Evolutionary conservation across 2,329 filamentous ascomycete genomes (phyloP), one percentile per base, ranked within the genome.

Genomic region (Aspergillus aculeatinus): DNA sequence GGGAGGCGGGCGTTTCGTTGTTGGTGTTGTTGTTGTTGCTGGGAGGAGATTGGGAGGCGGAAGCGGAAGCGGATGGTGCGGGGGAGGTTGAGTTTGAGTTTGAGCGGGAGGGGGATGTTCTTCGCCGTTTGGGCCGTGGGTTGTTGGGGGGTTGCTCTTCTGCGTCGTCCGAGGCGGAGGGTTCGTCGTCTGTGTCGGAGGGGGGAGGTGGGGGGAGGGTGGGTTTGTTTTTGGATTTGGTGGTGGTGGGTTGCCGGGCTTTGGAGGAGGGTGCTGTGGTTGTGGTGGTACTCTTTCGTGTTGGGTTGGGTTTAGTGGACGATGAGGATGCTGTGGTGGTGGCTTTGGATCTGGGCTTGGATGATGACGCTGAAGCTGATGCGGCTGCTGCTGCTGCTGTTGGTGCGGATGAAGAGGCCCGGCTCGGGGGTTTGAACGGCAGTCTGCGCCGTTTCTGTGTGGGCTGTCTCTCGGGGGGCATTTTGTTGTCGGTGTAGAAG

Each of bases 361-460:
- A 56, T 48, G 62, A 56, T 11, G 65, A 59, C 19, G 27, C 2
- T 9, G 27, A 29, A 2, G 27, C 7, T 29, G 27, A 23, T 5
- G 57, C 50, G 25, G 62, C 47, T 58, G 64, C 64, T 60, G 68
- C 68, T 60, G 68, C 68, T 31, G 67, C 12, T 33, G 57, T 9
- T 60, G 59, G 51, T n/a, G 59, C 67, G 29, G 61, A 66, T 47
- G 68, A 56, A n/a, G 70, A 64, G 25, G 71, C 67, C 51, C 72
- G 71, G 52, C 78, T 74, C 2, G 78, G 79, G 42, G 78, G 77
- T 4, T 80, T 80, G 70, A 80, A 80, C n/a, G 77, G 75, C 19
- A 77, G 74, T 14, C 67, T 71, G 55, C 73, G 70, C 51, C 75
- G 72, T 62, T 79, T 80, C 25, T 73, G 67, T 2, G 70, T 58